A percentile compares a stretch with the other conserved stretches of the same genome.
Evolutionary conservation across 1,284 basidiomycete species (phyloP).

Genomic region (Coniophora puteana): DNA sequence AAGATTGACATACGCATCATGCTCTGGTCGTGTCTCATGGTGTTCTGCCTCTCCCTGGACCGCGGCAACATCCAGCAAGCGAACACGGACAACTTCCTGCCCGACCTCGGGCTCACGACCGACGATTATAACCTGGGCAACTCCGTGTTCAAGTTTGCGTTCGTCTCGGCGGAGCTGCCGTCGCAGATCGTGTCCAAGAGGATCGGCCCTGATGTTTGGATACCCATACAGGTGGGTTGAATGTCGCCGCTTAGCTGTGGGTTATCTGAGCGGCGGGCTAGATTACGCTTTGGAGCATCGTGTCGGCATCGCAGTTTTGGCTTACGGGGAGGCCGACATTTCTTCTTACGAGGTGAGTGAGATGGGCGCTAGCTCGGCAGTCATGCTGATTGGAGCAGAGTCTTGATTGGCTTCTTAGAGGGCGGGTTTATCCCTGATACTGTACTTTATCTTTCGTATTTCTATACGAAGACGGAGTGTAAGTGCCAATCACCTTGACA

Average conservation of each 20-base stretch:
- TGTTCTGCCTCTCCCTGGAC: slow-evolving; percentile 43
- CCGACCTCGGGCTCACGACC: slow-evolving; percentile 57
- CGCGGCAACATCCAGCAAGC: slow-evolving; percentile 54
- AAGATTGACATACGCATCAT: slow-evolving; percentile 50
- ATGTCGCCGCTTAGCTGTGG: slow-evolving; percentile 21
- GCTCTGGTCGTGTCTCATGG: slow-evolving; percentile 42
- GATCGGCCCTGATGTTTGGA: slow-evolving; percentile 67
- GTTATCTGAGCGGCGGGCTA: slow-evolving; percentile 26
- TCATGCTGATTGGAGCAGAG: background rate
- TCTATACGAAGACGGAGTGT: slow-evolving; percentile 64
- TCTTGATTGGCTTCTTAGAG: slow-evolving; percentile 41
- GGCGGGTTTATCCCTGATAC: slow-evolving; percentile 35
- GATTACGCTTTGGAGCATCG: slow-evolving; percentile 16
- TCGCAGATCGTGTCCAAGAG: slow-evolving; percentile 71
- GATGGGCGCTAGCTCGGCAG: slow-evolving; percentile 30
- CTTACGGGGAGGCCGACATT: slow-evolving; percentile 53
- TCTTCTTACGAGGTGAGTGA: slow-evolving; percentile 38
- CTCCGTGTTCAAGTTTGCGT: slow-evolving; percentile 51
- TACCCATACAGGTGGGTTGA: slow-evolving; percentile 63
- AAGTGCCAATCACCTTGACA: no score
- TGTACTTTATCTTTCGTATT: slow-evolving; percentile 23
- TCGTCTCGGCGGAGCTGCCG: slow-evolving; percentile 64
- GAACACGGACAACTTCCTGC: slow-evolving; percentile 65
- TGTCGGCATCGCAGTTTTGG: slow-evolving; percentile 55
- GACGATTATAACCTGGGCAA: slow-evolving; percentile 69